Percentiles rank a stretch among this genome's conserved stretches.
Conservation (phyloP, 1,284 basidiomycete genomes). For the Leccinum colubrinum region DNA sequence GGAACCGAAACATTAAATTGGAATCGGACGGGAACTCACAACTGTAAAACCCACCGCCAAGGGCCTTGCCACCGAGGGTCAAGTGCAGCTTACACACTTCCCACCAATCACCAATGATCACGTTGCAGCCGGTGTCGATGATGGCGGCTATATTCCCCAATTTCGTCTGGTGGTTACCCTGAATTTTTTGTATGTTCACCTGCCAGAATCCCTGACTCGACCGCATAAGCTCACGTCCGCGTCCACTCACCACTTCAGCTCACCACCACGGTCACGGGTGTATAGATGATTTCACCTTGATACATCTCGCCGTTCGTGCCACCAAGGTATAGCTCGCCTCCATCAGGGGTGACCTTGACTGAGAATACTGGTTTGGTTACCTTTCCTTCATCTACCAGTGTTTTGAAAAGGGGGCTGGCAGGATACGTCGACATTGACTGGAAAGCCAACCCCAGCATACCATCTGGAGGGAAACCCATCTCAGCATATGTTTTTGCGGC, state of each 20-base stretch:
- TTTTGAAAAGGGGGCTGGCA: not conserved
- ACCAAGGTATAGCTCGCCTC: not conserved
- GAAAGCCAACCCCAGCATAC: not conserved
- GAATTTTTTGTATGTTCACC: no score
- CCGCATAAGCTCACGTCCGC: no score
- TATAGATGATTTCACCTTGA: not conserved
- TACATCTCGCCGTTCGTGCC: not conserved
- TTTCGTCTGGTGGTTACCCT: no score
- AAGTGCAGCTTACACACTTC: no score
- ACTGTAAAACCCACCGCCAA: not conserved
- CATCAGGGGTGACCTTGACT: not conserved
- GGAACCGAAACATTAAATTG: no score
- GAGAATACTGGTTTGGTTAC: not conserved
- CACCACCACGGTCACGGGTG: not conserved
- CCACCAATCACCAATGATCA: no score
- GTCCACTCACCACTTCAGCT: no score
- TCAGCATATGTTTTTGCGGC: not conserved
- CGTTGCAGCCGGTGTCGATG: no score
- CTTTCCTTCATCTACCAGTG: not conserved
- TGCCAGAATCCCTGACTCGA: no score
- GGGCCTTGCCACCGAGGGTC: not conserved
- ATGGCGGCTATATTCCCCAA: no score
- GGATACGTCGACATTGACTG: not conserved
- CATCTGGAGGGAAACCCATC: not conserved
- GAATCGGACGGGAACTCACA: no score